Conservation (phyloP, 306 rosid genomes). For the Trifolium dubium region DNA sequence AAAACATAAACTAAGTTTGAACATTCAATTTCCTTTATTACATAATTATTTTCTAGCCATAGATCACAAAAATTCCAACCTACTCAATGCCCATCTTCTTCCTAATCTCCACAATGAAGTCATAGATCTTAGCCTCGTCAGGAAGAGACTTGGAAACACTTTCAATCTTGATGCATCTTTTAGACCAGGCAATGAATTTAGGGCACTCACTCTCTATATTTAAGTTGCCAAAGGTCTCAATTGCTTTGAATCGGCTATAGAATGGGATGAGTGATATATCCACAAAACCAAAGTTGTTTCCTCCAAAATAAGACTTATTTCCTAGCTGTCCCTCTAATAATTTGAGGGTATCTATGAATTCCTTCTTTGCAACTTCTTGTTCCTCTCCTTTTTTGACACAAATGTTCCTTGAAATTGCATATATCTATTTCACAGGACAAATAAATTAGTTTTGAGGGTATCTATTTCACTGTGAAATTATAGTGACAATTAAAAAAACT, state of each 20-base stretch:
- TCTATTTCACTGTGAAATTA: no score
- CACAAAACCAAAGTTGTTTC: conserved; percentile 47
- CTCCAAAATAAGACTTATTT: conserved; percentile 47
- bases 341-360: conserved; percentile 43
- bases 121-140: background rate
- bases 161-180: background rate
- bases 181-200: background rate
- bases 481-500: no score
- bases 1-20: no score
- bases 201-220: background rate
- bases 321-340: conserved; percentile 42
- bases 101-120: background rate
- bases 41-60: no score
- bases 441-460: no score
- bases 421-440: conserved; percentile 24
- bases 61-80: background rate
- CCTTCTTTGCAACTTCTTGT: conserved; percentile 46
- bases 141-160: background rate
- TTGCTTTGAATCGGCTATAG: conserved; percentile 38
- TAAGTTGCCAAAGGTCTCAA: background rate
- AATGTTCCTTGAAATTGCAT: conserved; percentile 23
- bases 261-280: conserved; percentile 52
- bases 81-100: background rate
- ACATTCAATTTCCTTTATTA: no score
- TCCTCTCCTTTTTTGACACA: conserved; percentile 48